Conservation (phyloP, 1,284 basidiomycete species). For the Apiotrichum siamense region DNA sequence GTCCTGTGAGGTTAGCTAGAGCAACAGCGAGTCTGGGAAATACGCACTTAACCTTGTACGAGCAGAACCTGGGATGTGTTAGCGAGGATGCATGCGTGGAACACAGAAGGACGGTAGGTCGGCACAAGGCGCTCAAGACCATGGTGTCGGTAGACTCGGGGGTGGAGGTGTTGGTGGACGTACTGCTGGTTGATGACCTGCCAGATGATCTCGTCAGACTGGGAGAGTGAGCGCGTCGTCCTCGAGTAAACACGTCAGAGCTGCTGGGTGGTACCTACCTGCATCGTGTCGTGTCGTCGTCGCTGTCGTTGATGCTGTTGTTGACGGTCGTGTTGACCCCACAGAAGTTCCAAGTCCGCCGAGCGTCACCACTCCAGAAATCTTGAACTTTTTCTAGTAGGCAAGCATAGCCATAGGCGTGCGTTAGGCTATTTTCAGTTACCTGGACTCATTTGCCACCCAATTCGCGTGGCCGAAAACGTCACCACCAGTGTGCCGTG, state of each 20-base stretch:
- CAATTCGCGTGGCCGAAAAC: neutral
- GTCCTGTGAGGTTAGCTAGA: slow-evolving; percentile 55
- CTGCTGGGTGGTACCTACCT: slow-evolving; percentile 32
- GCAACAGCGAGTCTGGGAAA: too few relatives aligned
- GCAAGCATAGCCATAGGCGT: neutral
- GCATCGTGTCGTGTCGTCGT: slow-evolving; percentile 23
- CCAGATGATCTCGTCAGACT: slow-evolving; percentile 95
- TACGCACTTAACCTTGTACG: slow-evolving; percentile 93
- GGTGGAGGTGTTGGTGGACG: slow-evolving; percentile 12
- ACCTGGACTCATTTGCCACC: slow-evolving; percentile 6
- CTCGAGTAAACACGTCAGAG: too few relatives aligned
- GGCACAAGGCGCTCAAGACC: too few relatives aligned
- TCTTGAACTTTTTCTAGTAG: slow-evolving; percentile 6
- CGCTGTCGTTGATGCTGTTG: neutral
- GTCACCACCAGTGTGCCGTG: neutral
- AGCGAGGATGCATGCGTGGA: too few relatives aligned
- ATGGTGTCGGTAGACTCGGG: neutral
- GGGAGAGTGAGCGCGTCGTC: slow-evolving; percentile 44
- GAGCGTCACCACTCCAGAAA: neutral
- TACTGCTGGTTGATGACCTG: slow-evolving; percentile 83
- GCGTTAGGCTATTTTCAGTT: neutral
- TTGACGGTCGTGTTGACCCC: neutral
- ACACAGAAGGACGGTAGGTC: too few relatives aligned
- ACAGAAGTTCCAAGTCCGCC: neutral
- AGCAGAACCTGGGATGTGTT: slow-evolving; percentile 63